A percentile compares a stretch with the other conserved stretches of the same genome.
These are phyloP conservation scores for Phaeoacremonium minimum DNA, from an alignment of 2,329 filamentous ascomycete species.

Conservation along the genomic window DNA sequence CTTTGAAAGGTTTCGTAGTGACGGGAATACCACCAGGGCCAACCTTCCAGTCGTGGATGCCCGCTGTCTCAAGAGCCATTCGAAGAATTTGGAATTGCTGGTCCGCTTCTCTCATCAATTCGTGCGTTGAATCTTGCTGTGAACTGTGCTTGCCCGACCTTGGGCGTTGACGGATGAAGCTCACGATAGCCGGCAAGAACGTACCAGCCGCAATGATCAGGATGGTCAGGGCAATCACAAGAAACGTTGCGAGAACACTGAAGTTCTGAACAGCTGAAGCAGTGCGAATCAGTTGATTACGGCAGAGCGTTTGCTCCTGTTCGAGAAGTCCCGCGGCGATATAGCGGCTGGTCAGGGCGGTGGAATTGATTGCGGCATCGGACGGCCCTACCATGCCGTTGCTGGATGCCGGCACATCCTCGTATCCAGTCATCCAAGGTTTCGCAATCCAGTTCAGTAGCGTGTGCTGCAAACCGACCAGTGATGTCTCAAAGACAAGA, in stretches of 20 bases:
- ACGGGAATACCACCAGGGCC: neutral
- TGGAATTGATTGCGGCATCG: too few species aligned
- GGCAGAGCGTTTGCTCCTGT: neutral
- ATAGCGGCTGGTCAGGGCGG: neutral
- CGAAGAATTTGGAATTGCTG: neutral
- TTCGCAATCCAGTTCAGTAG: neutral
- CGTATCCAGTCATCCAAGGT: neutral
- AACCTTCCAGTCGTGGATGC: neutral
- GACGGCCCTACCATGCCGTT: too few species aligned
- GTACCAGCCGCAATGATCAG: neutral
- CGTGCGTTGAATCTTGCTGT: neutral
- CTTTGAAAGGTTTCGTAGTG: neutral
- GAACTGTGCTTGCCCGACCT: too few species aligned
- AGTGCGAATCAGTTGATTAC: slow-evolving; percentile 1
- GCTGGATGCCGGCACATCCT: too few species aligned
- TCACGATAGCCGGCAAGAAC: neutral
- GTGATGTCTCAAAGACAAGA: neutral
- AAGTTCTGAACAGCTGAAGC: slow-evolving; percentile 64
- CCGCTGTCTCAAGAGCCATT: neutral
- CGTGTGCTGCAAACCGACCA: neutral
- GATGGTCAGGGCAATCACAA: neutral
- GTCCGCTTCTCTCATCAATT: neutral
- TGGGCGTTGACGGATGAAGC: neutral
- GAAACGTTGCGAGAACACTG: slow-evolving; percentile 24
- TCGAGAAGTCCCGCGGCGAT: neutral